Evolutionary conservation across 495 filamentous ascomycete species (phyloP).

Genomic region (Tuber borchii): DNA sequence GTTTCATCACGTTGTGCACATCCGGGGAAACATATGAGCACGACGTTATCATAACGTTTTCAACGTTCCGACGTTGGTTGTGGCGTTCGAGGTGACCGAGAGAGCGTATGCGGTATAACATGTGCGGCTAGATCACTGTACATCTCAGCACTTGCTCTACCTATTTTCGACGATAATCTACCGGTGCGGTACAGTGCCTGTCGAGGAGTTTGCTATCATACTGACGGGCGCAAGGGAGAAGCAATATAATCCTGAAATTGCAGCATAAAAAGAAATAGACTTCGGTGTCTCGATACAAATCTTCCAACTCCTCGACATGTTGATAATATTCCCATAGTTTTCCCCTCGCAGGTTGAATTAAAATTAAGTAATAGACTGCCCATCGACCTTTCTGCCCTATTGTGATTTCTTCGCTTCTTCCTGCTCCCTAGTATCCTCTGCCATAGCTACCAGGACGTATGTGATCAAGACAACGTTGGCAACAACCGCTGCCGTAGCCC

Average conservation of each 20-base stretch:
- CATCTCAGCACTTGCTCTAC: background rate
- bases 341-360: background rate
- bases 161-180: background rate
- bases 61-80: background rate
- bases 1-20: background rate
- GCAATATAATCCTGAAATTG: background rate
- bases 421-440: slow-evolving; percentile 65
- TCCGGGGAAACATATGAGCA: background rate
- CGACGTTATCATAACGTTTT: background rate
- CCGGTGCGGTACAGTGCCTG: background rate
- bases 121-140: background rate
- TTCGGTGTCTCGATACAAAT: background rate
- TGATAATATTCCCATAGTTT: background rate
- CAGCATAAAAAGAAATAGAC: background rate
- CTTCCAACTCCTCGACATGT: background rate
- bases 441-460: slow-evolving; percentile 87
- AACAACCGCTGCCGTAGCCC: slow-evolving; percentile 73
- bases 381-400: slow-evolving; percentile 7
- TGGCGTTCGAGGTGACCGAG: too few relatives aligned
- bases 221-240: background rate
- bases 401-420: slow-evolving; percentile 55
- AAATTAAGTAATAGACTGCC: background rate
- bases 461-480: slow-evolving; percentile 87
- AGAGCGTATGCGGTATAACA: background rate
- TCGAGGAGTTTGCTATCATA: too few relatives aligned